Base-by-base conservation (phyloP, 129 eudicot species). In the Lactuca saligna region DNA sequence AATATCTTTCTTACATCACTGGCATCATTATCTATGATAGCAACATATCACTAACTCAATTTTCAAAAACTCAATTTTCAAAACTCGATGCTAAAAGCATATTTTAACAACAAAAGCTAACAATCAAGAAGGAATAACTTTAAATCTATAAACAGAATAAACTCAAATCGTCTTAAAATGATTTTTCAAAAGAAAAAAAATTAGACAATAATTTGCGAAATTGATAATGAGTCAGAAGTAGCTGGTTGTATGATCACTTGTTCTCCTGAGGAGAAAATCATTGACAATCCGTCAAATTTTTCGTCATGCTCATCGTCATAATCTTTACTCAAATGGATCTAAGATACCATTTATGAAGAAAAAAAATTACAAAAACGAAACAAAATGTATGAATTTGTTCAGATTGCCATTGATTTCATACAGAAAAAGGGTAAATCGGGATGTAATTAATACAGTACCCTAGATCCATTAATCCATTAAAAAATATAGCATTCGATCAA, bases 171-270 rank as follows among this genome's bases (percentile, higher is more conserved):
- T 16, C 25, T 8, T 54, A 16, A 54, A 4, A 16, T 1, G 2
- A 3, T n/a, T 2, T 17, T 53, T n/a, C 1, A 53, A 17, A 6
- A 53, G 9, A 4, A 53, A 53, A n/a, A 53, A 6, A 4, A 25
- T 2, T 25, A 25, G 29, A 25, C 29, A 25, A 25, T 2, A 16
- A 6, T 20, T 15, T 62, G 29, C 10, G n/a, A 8, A 3, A 6
- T 25, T 2, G 64, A 33, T 3, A 31, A 59, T 34, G 65, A 14
- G 48, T 60, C 65, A 60, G 65, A 60, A 60, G 65, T 60, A 60
- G 65, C 65, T 34, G 48, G 65, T 60, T 60, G 65, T 60, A 60
- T 33, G 25, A 33, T 60, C 65, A 60, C 13, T 46, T 46, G 34
- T 34, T 34, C 42, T 60, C 65, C 17, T 7, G 6, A 60, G 17